phyloP scores from a whole-genome alignment of 352 stramenopile species.

The Pythium scleroteichum region DNA sequence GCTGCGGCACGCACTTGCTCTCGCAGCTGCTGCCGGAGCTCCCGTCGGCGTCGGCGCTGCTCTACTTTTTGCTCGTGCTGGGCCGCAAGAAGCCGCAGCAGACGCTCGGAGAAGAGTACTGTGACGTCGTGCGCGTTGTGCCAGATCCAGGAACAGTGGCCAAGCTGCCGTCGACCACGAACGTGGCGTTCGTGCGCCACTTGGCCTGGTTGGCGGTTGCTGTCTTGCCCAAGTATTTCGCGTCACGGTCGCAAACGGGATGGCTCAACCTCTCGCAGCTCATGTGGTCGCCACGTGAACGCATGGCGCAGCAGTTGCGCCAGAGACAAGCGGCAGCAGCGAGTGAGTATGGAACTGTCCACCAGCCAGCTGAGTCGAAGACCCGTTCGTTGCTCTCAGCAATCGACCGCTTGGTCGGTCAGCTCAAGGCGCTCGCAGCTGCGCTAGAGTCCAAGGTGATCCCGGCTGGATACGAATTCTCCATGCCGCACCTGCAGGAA shows the following conservation, averaged over 20 bases:
- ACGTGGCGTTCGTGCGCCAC: slow-evolving; percentile 43
- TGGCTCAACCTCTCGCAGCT: slow-evolving; percentile 74
- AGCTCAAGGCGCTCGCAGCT: slow-evolving; percentile 37
- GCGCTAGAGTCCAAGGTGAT: slow-evolving; percentile 50
- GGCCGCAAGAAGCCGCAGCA: slow-evolving; percentile 61
- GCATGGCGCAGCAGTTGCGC: slow-evolving; percentile 79
- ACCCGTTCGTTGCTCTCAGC: slow-evolving; percentile 33
- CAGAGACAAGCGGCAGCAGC: slow-evolving; percentile 35
- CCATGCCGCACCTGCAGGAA: slow-evolving; percentile 41
- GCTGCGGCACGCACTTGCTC: slow-evolving; percentile 64
- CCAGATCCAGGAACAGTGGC: not conserved
- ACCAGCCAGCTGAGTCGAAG: slow-evolving; percentile 5
- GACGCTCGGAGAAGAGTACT: slow-evolving; percentile 88
- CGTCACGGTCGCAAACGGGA: slow-evolving; percentile 57
- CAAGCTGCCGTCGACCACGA: slow-evolving; percentile 19
- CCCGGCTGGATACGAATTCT: slow-evolving; percentile 63
- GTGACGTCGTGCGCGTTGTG: slow-evolving; percentile 74
- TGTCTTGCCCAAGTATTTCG: slow-evolving; percentile 64
- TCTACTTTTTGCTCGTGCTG: slow-evolving; percentile 70
- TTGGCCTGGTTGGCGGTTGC: slow-evolving; percentile 56
- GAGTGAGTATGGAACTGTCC: not conserved
- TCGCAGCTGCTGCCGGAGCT: slow-evolving; percentile 81
- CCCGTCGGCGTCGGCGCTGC: slow-evolving; percentile 53
- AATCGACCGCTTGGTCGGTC: slow-evolving; percentile 46
- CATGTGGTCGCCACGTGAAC: slow-evolving; percentile 63